These are phyloP conservation scores for Guyanaporus albipodus DNA, from an alignment of 768 basidiomycete genomes.

Conservation along the genomic window DNA sequence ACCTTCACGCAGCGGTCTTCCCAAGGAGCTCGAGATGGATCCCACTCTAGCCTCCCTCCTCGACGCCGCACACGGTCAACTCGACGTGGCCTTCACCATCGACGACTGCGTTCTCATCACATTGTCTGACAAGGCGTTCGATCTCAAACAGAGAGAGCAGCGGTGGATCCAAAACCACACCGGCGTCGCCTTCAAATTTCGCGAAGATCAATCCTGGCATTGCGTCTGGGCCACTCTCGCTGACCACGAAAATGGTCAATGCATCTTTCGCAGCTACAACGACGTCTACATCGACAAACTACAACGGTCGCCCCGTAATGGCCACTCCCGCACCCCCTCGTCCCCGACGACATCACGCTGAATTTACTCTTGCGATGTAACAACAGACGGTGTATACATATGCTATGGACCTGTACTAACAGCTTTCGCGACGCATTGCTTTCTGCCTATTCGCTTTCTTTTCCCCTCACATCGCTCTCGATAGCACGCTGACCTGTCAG, in stretches of 20 bases:
- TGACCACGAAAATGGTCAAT: constrained; percentile 46
- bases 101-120: constrained; percentile 51
- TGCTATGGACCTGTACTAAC: constrained; percentile 12
- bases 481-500: constrained; percentile 7
- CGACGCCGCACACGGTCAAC: constrained; percentile 33
- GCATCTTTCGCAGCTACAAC: constrained; percentile 54
- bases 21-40: constrained; percentile 57
- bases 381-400: constrained; percentile 14
- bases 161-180: constrained; percentile 36
- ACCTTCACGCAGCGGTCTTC: constrained; percentile 38
- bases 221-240: constrained; percentile 62
- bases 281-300: constrained; percentile 54
- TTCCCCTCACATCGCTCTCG: constrained; percentile 10
- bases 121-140: constrained; percentile 57
- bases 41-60: constrained; percentile 39
- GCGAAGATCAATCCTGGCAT: constrained; percentile 49
- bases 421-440: constrained; percentile 1
- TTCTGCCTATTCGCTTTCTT: constrained; percentile 2
- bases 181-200: constrained; percentile 52
- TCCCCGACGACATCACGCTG: constrained; percentile 25
- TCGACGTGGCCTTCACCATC: constrained; percentile 39
- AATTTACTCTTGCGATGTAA: constrained; percentile 4
- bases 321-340: constrained; percentile 18
- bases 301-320: constrained; percentile 40
- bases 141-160: constrained; percentile 31